Evolutionary conservation across 148 eudicot genomes (phyloP).

Genomic region (Rhododendron vialii): DNA sequence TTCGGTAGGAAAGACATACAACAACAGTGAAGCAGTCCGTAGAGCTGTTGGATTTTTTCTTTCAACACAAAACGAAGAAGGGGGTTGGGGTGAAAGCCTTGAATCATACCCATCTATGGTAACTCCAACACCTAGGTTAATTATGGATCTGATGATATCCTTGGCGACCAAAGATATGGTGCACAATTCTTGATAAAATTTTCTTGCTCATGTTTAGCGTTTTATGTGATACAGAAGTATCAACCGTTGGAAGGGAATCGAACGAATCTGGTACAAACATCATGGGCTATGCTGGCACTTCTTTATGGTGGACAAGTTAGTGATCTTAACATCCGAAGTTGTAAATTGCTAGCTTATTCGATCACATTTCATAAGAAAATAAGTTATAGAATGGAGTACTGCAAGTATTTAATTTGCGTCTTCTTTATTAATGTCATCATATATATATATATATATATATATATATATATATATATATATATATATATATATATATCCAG

Average conservation of each 20-base stretch:
- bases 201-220: neutral
- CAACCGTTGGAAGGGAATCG: constrained; percentile 33
- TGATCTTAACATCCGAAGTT: neutral
- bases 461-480: no score
- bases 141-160: neutral
- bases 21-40: constrained; percentile 32
- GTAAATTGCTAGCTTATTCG: neutral
- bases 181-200: neutral
- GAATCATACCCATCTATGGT: constrained; percentile 44
- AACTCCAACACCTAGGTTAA: neutral
- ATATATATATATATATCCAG: no score
- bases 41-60: constrained; percentile 33
- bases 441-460: no score
- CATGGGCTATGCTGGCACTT: constrained; percentile 49
- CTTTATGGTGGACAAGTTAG: constrained; percentile 38
- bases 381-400: neutral
- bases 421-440: neutral
- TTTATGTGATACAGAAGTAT: constrained; percentile 26
- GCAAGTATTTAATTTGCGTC: neutral
- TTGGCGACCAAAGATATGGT: no score
- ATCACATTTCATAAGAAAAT: neutral
- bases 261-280: constrained; percentile 37
- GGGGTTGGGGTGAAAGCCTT: constrained; percentile 52
- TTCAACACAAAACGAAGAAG: constrained; percentile 36
- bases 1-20: constrained; percentile 32